A percentile compares a stretch with the other conserved stretches of the same genome.
Conservation (phyloP, 2,329 filamentous ascomycete genomes). For the Fonsecaea pedrosoi region DNA sequence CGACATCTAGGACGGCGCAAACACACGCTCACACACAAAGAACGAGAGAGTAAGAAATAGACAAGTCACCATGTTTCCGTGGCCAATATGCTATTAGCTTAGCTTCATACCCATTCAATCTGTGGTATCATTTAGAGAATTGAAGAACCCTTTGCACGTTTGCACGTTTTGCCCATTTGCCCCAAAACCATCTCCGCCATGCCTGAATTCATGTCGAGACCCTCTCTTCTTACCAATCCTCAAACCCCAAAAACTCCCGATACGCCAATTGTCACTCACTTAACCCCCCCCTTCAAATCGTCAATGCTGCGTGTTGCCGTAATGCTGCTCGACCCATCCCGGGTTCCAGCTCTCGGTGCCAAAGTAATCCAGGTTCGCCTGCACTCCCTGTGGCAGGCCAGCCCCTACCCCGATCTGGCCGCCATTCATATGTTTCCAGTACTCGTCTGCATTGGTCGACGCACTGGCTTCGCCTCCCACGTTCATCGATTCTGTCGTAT, state of each 20-base stretch:
- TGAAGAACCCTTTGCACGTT: too few species aligned
- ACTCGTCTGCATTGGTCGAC: slow-evolving; percentile 28
- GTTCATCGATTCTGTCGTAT: slow-evolving; percentile 17
- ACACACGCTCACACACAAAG: too few species aligned
- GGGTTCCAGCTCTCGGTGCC: slow-evolving; percentile 29
- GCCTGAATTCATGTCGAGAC: too few species aligned
- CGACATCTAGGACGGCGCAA: too few species aligned
- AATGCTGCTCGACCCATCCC: slow-evolving; percentile 26
- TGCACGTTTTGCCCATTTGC: background rate
- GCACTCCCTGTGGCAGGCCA: slow-evolving; percentile 27
- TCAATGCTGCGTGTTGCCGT: slow-evolving; percentile 12
- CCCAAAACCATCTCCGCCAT: background rate
- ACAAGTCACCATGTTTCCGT: too few species aligned
- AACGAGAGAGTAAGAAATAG: too few species aligned
- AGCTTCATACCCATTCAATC: too few species aligned
- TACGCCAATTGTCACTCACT: background rate
- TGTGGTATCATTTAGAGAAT: too few species aligned
- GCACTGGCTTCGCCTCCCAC: slow-evolving; percentile 8
- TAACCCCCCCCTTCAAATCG: background rate
- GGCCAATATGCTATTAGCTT: too few species aligned
- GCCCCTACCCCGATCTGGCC: slow-evolving; percentile 18
- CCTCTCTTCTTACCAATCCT: too few species aligned
- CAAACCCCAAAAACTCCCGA: background rate
- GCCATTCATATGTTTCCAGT: slow-evolving; percentile 32
- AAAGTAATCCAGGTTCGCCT: slow-evolving; percentile 36